Evolutionary conservation across 495 filamentous ascomycete species (phyloP), one percentile per base, ranked within the genome.

Genomic region (Penicillium pulvis): DNA sequence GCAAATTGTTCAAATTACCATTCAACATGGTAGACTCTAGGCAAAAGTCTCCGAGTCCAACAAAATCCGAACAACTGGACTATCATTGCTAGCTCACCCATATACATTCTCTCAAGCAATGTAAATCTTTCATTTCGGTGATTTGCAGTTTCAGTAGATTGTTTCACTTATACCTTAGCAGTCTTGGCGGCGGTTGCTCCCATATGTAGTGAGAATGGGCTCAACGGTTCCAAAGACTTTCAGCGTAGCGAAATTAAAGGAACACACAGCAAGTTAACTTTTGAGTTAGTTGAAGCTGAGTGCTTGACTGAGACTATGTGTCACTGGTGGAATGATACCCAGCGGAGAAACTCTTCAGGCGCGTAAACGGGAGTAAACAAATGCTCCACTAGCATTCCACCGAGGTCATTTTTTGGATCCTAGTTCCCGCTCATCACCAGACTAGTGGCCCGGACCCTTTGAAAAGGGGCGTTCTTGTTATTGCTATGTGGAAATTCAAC

Each of bases 351-450:
- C 16, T 41, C 39, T 6, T 7, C 16, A 17, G 39, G 14, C 39
- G 39, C 39, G 39, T 41, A 41, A 41, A 41, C 39, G 39, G 39
- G 39, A 17, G 39, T 41, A 41, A 41, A 41, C 39, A 41, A 41
- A 41, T 41, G 39, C 39, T 41, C 39, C 39, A 41, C 39, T 41
- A 17, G 16, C 39, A 41, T 41, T 41, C 39, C 39, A 17, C 33
- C 10, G 33, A 36, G 33, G 9, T 36, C 33, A 36, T 36, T 36
- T 36, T 10, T 12, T 36, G 9, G 7, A 28, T 28, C 28, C 28
- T 28, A 36, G 39, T 14, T 41, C 16, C 39, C 14, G 4, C 39
- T 16, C 4, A 17, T 17, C 39, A 0, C 16, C 16, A 41, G 12
- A 36, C 33, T 36, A 36, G 33, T 36, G 33, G 9, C 14, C 16